Evolutionary conservation across 768 basidiomycete genomes (phyloP).

Genomic region (Bullera alba): DNA sequence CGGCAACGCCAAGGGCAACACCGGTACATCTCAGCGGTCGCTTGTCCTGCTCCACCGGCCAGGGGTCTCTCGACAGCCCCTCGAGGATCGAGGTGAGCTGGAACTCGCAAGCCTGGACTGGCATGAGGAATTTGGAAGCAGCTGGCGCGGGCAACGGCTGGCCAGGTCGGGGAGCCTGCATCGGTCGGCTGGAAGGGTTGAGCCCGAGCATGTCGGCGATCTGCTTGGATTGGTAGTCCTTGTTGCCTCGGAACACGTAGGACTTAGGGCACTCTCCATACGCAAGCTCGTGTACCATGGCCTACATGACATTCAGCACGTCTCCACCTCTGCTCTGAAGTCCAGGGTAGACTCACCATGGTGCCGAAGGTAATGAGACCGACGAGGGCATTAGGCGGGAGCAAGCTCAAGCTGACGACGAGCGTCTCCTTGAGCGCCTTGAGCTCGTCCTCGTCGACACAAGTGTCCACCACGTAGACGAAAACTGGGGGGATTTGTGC

Average conservation of each 20-base stretch:
- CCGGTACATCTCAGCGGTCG: conserved; percentile 90
- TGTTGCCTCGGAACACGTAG: conserved; percentile 96
- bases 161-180: conserved; percentile 36
- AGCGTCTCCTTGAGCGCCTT: conserved; percentile 92
- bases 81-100: conserved; percentile 91
- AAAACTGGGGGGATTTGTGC: conserved; percentile 92
- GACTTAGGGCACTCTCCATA: conserved; percentile 95
- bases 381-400: conserved; percentile 90
- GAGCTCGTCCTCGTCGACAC: conserved; percentile 82
- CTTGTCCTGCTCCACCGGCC: conserved; percentile 94
- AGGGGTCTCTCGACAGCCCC: conserved; percentile 78
- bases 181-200: conserved; percentile 50
- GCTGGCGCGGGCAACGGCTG: conserved; percentile 45
- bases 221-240: conserved; percentile 92
- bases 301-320: conserved; percentile 50
- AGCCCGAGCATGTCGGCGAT: conserved; percentile 98
- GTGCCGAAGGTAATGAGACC: conserved; percentile 95
- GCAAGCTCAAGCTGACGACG: conserved; percentile 82
- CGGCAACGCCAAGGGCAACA: conserved; percentile 85
- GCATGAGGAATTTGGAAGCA: conserved; percentile 68
- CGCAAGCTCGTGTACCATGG: conserved; percentile 97
- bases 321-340: background rate
- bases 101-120: conserved; percentile 87
- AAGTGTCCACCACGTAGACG: conserved; percentile 94
- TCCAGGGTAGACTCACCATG: conserved; percentile 58